Percentiles rank a stretch among this genome's conserved stretches.
These are phyloP conservation scores for Hymenotorrendiella dingleyae DNA, from an alignment of 2,329 filamentous ascomycete genomes.

Conservation along the genomic window DNA sequence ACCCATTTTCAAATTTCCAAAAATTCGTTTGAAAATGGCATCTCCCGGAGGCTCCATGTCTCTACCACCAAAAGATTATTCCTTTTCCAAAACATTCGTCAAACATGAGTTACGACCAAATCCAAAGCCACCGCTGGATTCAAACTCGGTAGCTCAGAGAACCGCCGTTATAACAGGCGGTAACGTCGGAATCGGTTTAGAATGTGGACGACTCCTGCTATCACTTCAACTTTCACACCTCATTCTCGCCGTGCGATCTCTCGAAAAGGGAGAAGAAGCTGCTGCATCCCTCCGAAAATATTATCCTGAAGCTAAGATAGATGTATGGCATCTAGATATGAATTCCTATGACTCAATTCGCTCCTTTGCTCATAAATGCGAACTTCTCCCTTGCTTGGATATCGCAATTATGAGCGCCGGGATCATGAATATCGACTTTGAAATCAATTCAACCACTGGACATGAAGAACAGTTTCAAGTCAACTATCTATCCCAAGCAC, in stretches of 20 bases:
- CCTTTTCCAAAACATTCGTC: not conserved
- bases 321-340: constrained; percentile 48
- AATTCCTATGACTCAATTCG: constrained; percentile 39
- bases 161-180: constrained; percentile 43
- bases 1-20: too few relatives aligned
- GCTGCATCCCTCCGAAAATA: constrained; percentile 29
- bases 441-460: constrained; percentile 26
- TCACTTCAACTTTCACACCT: constrained; percentile 35
- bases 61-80: not conserved
- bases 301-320: constrained; percentile 33
- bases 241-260: constrained; percentile 42
- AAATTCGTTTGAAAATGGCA: not conserved
- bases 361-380: constrained; percentile 34
- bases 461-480: constrained; percentile 37
- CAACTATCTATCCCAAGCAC: constrained; percentile 26
- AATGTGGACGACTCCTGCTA: constrained; percentile 36
- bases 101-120: not conserved
- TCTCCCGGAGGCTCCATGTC: not conserved
- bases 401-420: constrained; percentile 42
- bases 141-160: constrained; percentile 29
- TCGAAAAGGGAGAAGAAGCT: constrained; percentile 38
- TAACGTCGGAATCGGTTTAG: constrained; percentile 43
- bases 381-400: constrained; percentile 35
- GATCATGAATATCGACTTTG: constrained; percentile 14
- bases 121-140: constrained; percentile 3